These are phyloP conservation scores for Oryza australiensis DNA, from an alignment of 176 grass and related monocot genomes.

Conservation along the genomic window DNA sequence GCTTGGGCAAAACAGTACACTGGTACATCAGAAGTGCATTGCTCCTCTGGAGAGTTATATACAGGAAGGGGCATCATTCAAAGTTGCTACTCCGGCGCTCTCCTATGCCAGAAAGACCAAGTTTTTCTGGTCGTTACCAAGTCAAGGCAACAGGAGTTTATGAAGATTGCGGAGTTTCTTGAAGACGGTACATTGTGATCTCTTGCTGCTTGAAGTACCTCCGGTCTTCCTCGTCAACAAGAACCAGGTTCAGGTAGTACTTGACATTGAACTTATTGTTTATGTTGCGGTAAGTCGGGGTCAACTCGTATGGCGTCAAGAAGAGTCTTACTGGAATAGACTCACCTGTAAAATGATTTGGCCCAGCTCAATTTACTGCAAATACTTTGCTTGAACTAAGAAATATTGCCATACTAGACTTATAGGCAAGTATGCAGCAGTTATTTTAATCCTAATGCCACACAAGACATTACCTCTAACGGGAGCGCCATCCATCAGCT, in stretches of 20 bases:
- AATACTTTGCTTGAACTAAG: not conserved
- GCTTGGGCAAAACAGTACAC: not conserved
- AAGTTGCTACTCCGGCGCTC: not conserved
- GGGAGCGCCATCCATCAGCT: conserved; percentile 99
- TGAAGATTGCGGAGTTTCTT: conserved; percentile 31
- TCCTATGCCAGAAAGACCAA: not conserved
- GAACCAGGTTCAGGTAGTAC: conserved; percentile 95
- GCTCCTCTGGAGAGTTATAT: conserved; percentile 19
- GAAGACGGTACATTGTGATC: conserved; percentile 72
- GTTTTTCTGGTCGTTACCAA: not conserved
- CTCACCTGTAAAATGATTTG: conserved; percentile 36
- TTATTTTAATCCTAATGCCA: not conserved
- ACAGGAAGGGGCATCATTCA: conserved; percentile 9
- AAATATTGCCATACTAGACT: not conserved
- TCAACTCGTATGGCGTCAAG: conserved; percentile 60
- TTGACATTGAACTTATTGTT: conserved; percentile 98
- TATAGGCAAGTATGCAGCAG: not conserved
- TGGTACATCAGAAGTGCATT: conserved; percentile 17
- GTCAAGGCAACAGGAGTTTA: not conserved
- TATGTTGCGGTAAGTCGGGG: conserved; percentile 66
- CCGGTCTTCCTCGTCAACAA: conserved; percentile 94
- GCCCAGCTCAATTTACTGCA: not conserved
- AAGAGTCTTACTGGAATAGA: conserved; percentile 88
- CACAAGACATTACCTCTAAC: conserved; percentile 75
- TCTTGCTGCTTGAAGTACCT: conserved; percentile 99